Percentiles rank a stretch among this genome's conserved stretches.
phyloP scores from a whole-genome alignment of 2,329 filamentous ascomycete genomes.

The Cladobotryum mycophilum region DNA sequence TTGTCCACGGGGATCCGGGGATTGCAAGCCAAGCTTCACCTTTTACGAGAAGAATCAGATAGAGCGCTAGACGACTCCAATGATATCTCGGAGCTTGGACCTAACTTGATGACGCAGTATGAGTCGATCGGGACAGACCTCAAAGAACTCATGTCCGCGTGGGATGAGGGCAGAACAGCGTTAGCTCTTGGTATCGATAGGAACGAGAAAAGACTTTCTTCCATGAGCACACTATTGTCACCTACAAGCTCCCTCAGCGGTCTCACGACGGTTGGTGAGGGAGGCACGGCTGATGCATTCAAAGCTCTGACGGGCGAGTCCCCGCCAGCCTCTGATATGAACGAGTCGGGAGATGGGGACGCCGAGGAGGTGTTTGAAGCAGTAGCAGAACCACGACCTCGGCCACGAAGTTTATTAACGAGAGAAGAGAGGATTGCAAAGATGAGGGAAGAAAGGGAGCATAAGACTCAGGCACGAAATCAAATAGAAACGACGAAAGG shows the following conservation, averaged over 20 bases:
- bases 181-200: slow-evolving; percentile 76
- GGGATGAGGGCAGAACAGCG: slow-evolving; percentile 82
- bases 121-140: slow-evolving; percentile 90
- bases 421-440: slow-evolving; percentile 82
- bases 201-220: slow-evolving; percentile 65
- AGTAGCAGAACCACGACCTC: slow-evolving; percentile 62
- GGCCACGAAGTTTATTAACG: slow-evolving; percentile 64
- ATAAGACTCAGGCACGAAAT: slow-evolving; percentile 64
- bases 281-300: slow-evolving; percentile 55
- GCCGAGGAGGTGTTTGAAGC: slow-evolving; percentile 86
- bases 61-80: slow-evolving; percentile 67
- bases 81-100: slow-evolving; percentile 68
- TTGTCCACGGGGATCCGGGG: slow-evolving; percentile 86
- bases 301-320: slow-evolving; percentile 71
- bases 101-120: slow-evolving; percentile 79
- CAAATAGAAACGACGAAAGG: slow-evolving; percentile 75
- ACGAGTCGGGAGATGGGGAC: slow-evolving; percentile 53
- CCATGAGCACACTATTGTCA: slow-evolving; percentile 53
- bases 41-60: slow-evolving; percentile 85
- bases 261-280: slow-evolving; percentile 55
- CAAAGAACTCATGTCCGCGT: slow-evolving; percentile 70
- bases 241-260: slow-evolving; percentile 61
- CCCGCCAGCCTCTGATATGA: slow-evolving; percentile 45
- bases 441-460: slow-evolving; percentile 79
- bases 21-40: slow-evolving; percentile 88